A percentile compares a stretch with the other conserved stretches of the same genome.
These are phyloP conservation scores for Escallonia rubra DNA, from an alignment of 129 eudicot species.

Conservation along the genomic window DNA sequence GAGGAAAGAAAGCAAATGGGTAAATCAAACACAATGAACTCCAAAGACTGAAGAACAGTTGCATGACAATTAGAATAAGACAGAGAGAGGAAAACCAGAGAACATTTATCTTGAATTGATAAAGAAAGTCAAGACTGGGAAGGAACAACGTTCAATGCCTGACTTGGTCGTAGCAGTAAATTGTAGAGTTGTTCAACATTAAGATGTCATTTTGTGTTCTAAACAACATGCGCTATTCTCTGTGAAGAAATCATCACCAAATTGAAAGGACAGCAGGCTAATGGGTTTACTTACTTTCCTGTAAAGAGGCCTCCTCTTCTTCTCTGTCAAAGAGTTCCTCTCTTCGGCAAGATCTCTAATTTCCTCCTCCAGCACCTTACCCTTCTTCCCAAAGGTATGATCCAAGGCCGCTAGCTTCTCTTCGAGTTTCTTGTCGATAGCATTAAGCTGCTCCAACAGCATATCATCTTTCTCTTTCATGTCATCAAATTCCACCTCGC, in stretches of 20 bases:
- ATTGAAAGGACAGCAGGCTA: neutral
- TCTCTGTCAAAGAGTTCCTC: conserved; percentile 79
- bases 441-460: conserved; percentile 59
- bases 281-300: conserved; percentile 59
- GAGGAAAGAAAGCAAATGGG: neutral
- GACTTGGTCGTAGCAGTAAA: too few species aligned
- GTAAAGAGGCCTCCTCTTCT: conserved; percentile 68
- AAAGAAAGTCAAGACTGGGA: too few species aligned
- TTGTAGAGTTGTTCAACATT: too few species aligned
- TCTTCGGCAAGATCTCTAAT: conserved; percentile 94
- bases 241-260: too few species aligned
- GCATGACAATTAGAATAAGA: too few species aligned
- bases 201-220: too few species aligned
- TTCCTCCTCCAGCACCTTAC: conserved; percentile 83
- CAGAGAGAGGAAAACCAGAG: too few species aligned
- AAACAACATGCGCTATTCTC: too few species aligned
- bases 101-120: too few species aligned
- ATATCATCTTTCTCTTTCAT: conserved; percentile 70
- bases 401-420: conserved; percentile 72
- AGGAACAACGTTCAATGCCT: too few species aligned
- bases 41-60: too few species aligned
- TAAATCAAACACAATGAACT: too few species aligned
- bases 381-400: conserved; percentile 84
- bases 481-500: conserved; percentile 63
- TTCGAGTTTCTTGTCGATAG: conserved; percentile 65